These are phyloP conservation scores for Cercospora sesami DNA, from an alignment of 2,329 filamentous ascomycete species.

Conservation along the genomic window DNA sequence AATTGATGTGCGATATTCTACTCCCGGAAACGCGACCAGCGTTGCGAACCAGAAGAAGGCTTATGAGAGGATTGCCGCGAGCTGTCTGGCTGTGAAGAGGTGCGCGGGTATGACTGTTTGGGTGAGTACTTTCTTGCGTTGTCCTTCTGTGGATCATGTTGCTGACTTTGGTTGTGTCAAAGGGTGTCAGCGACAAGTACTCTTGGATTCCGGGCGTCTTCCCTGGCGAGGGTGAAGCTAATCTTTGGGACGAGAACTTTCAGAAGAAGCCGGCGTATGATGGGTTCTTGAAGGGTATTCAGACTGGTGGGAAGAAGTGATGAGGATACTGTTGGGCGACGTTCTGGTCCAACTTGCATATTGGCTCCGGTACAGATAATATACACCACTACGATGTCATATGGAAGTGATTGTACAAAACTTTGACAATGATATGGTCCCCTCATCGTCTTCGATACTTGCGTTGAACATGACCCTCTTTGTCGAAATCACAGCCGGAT, in stretches of 20 bases:
- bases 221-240: conserved; percentile 41
- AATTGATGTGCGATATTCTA: conserved; percentile 57
- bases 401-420: too few relatives aligned
- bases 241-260: conserved; percentile 49
- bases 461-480: too few relatives aligned
- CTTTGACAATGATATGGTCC: too few relatives aligned
- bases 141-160: too few relatives aligned
- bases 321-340: too few relatives aligned
- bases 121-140: too few relatives aligned
- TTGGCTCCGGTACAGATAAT: too few relatives aligned
- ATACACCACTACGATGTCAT: too few relatives aligned
- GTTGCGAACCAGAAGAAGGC: conserved; percentile 52
- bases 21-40: conserved; percentile 31
- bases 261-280: conserved; percentile 51
- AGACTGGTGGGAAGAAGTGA: not conserved
- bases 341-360: too few relatives aligned
- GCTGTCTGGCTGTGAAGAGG: conserved; percentile 41
- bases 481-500: too few relatives aligned
- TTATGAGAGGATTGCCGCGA: conserved; percentile 37
- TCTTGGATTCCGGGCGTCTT: conserved; percentile 45
- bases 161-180: not conserved
- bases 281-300: conserved; percentile 14
- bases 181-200: conserved; percentile 45
- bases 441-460: too few relatives aligned
- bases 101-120: conserved; percentile 55